Percentiles rank a stretch among this genome's conserved stretches.
These are phyloP conservation scores for Tetramitus jugosus DNA, from an alignment of 208 protist species.

Conservation along the genomic window DNA sequence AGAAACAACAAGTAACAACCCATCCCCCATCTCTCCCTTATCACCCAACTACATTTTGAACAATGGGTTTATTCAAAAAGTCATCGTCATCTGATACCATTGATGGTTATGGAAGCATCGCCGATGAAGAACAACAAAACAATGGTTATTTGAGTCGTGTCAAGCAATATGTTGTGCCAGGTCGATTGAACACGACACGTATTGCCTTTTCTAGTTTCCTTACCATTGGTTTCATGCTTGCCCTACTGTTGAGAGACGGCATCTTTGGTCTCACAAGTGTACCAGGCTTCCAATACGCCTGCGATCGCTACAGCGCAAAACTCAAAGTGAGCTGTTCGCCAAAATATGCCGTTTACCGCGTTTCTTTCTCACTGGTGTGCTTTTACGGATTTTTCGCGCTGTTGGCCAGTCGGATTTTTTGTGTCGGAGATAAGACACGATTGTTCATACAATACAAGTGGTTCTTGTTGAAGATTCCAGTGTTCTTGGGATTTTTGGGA, in stretches of 20 bases:
- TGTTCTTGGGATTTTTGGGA: neutral
- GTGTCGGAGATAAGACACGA: neutral
- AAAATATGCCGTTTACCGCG: slow-evolving; percentile 7
- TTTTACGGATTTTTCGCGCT: too few relatives aligned
- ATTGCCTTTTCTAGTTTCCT: neutral
- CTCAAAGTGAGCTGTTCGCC: too few relatives aligned
- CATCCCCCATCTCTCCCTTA: too few relatives aligned
- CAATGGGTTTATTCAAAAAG: too few relatives aligned
- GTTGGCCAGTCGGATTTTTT: too few relatives aligned
- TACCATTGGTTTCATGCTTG: neutral
- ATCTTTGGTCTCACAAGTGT: slow-evolving; percentile 14
- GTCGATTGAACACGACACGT: neutral
- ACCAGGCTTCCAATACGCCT: too few relatives aligned
- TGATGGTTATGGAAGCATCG: neutral
- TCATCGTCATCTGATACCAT: neutral
- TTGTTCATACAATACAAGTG: slow-evolving; percentile 18
- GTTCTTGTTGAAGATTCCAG: neutral
- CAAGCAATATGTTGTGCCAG: neutral
- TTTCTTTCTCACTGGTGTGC: neutral
- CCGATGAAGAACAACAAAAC: neutral
- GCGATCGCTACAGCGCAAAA: too few relatives aligned
- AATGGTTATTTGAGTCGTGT: neutral
- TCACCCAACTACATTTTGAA: too few relatives aligned
- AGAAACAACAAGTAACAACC: too few relatives aligned
- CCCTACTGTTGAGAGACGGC: neutral